Conservation (phyloP, 2,329 filamentous ascomycete genomes). For the Helminthosporium solani region DNA sequence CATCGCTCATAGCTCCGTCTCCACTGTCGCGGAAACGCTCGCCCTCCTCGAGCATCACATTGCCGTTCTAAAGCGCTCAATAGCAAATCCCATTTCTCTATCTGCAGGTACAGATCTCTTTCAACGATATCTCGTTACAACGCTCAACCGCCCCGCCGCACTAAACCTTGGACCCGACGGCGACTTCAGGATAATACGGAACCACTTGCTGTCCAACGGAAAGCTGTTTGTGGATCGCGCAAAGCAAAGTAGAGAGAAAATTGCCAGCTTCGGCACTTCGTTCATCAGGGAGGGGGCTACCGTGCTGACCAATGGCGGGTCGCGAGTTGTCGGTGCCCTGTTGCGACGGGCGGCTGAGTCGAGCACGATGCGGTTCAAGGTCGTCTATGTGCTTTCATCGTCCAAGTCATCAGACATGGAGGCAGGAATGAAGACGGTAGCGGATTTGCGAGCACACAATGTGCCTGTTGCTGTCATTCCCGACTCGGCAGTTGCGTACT, state of each 20-base stretch:
- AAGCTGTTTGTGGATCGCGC: constrained; percentile 83
- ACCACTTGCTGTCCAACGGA: constrained; percentile 82
- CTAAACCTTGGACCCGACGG: constrained; percentile 50
- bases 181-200: constrained; percentile 81
- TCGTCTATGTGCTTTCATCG: constrained; percentile 65
- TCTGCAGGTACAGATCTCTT: constrained; percentile 95
- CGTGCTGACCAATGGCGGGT: constrained; percentile 89
- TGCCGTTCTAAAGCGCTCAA: constrained; percentile 70
- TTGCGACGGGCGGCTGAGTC: constrained; percentile 72
- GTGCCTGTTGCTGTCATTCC: constrained; percentile 82
- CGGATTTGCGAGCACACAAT: constrained; percentile 67
- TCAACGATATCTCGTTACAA: constrained; percentile 86
- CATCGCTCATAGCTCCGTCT: constrained; percentile 74
- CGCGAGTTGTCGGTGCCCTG: constrained; percentile 76
- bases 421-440: constrained; percentile 72
- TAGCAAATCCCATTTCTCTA: constrained; percentile 86
- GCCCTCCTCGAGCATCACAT: constrained; percentile 79
- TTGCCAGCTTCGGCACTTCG: constrained; percentile 74
- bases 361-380: constrained; percentile 69
- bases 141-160: constrained; percentile 55
- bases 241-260: constrained; percentile 79
- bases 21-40: constrained; percentile 91
- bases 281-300: constrained; percentile 77
- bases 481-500: constrained; percentile 74
- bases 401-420: constrained; percentile 36